phyloP scores from a whole-genome alignment of 2,329 filamentous ascomycete species.

The Ophiostoma triangulosporum region DNA sequence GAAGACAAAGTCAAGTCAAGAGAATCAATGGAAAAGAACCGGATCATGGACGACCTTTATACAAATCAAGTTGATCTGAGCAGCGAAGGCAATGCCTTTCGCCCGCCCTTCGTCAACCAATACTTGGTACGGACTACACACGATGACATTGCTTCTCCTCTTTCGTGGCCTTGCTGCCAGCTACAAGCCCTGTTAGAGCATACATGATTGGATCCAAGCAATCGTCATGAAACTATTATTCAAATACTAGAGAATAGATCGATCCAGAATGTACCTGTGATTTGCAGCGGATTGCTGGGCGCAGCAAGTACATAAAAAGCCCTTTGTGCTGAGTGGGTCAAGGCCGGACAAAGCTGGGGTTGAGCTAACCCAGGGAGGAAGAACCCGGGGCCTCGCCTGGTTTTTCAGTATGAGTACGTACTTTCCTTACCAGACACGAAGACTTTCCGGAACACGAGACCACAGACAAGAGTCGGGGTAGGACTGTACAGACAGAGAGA shows the following conservation, averaged over 20 bases:
- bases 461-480: not conserved
- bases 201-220: not conserved
- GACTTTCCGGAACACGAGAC: constrained; percentile 9
- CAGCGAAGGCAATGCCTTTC: not conserved
- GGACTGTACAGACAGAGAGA: not conserved
- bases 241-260: not conserved
- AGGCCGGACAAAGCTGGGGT: constrained; percentile 10
- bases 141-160: not conserved
- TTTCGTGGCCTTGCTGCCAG: not conserved
- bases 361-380: constrained; percentile 9
- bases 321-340: not conserved
- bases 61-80: not conserved
- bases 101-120: not conserved
- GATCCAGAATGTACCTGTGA: not conserved
- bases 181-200: too few relatives aligned
- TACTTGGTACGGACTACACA: not conserved
- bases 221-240: constrained; percentile 1
- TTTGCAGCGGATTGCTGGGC: too few relatives aligned
- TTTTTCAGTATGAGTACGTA: not conserved
- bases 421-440: constrained; percentile 6
- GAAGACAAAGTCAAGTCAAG: not conserved
- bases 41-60: not conserved
- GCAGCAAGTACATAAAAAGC: not conserved
- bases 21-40: not conserved
- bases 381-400: constrained; percentile 6